Evolutionary conservation across 768 basidiomycete species (phyloP), one percentile per base, ranked within the genome.

Genomic region (Rhizopogon sp.): DNA sequence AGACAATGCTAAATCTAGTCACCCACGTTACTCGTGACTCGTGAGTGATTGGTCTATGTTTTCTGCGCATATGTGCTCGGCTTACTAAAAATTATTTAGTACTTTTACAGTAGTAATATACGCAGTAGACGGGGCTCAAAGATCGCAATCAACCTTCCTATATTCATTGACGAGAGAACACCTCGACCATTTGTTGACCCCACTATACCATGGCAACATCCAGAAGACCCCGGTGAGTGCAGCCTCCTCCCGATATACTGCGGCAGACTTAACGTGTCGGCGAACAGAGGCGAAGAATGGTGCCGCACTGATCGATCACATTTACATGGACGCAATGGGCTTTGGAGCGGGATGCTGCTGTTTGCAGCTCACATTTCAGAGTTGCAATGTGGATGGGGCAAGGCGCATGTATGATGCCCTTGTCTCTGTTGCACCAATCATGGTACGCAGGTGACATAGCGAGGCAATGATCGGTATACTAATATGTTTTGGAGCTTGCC

Each of bases 261-360:
- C 50, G 28, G 52, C 33, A 40, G 10, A n/a, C 49, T 47, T 37
- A 20, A 39, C 16, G 1, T 47, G 42, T 44, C 22, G 20, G 6
- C 39, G 3, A 51, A 25, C 57, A 90, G 93, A 97, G 77, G 94
- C 94, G 0, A 90, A 86, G 72, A 79, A 85, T 58, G 94, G 95
- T 2, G 93, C 94, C 4, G 94, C 95, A 14, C 78, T 92, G 37
- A 75, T 77, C 31, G 86, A 96, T 67, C 95, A 98, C 69, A 91
- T 99, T 59, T 98, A 98, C 68, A 81, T 98, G 77, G 97, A 99
- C 69, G 94, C 97, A 8, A 98, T 98, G 97, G 96, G 95, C 29
- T 99, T 99, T 69, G 97, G 97, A 45, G 98, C 98, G 97, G 97
- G 97, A 6, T 98, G 96, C 62, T 96, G 93, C 64, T 98, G 97